Evolutionary conservation across 345 rosid genomes (phyloP).

Genomic region (Abelmoschus esculentus): DNA sequence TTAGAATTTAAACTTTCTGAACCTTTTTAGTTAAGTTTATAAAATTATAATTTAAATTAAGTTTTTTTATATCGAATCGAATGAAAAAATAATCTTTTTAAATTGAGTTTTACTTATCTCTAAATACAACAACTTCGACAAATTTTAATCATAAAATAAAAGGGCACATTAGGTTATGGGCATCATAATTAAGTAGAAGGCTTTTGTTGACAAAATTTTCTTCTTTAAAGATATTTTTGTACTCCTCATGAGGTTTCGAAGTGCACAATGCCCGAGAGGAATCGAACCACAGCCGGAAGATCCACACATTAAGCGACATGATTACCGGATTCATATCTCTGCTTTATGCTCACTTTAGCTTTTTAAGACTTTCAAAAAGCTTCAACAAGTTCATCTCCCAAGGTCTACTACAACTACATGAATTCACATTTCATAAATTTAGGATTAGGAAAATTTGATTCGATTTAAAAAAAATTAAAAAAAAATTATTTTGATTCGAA

Average conservation of each 20-base stretch:
- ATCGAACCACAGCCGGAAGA: not conserved
- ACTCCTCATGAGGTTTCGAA: not conserved
- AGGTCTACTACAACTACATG: not conserved
- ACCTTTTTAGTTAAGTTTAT: too few relatives aligned
- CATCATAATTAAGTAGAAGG: not conserved
- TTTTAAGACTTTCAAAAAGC: not conserved
- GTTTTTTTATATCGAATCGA: too few relatives aligned
- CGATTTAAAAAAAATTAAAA: too few relatives aligned
- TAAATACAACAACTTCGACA: not conserved
- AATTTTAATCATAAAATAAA: not conserved
- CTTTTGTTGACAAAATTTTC: not conserved
- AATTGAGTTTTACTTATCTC: too few relatives aligned
- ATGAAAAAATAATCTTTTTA: too few relatives aligned
- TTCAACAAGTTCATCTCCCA: slow-evolving; percentile 2
- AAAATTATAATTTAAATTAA: too few relatives aligned
- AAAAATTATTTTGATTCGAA: too few relatives aligned
- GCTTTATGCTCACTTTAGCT: not conserved
- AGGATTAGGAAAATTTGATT: too few relatives aligned
- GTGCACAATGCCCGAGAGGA: slow-evolving; percentile 6
- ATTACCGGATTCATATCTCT: slow-evolving; percentile 6
- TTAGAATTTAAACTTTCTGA: too few relatives aligned
- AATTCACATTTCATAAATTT: not conserved
- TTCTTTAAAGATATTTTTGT: not conserved
- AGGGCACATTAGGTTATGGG: not conserved
- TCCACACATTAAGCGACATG: not conserved